phyloP scores from a whole-genome alignment of 495 filamentous ascomycete species.

The Aspergillus coremiiformis region DNA sequence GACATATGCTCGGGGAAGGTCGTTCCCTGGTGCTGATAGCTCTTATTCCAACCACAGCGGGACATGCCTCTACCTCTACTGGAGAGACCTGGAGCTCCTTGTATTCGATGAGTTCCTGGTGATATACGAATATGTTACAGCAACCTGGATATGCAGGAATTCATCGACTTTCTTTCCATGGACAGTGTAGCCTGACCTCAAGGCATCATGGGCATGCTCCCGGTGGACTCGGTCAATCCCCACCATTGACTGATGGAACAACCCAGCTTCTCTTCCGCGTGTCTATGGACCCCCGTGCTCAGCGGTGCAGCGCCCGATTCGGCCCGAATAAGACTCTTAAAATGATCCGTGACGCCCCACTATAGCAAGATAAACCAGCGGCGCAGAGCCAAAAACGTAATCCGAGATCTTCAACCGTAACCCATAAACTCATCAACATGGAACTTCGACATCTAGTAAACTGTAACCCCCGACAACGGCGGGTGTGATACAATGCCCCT shows the following conservation, averaged over 20 bases:
- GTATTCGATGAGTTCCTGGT: slow-evolving; percentile 16
- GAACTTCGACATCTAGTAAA: slow-evolving; percentile 16
- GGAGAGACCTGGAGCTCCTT: slow-evolving; percentile 17
- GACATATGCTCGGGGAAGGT: slow-evolving; percentile 22
- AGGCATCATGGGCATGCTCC: slow-evolving; percentile 15
- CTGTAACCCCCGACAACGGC: slow-evolving; percentile 13
- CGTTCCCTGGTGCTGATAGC: slow-evolving; percentile 10
- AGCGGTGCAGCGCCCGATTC: slow-evolving; percentile 15
- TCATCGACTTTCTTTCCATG: slow-evolving; percentile 14
- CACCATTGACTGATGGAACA: slow-evolving; percentile 14
- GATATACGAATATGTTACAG: background rate
- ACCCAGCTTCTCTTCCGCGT: slow-evolving; percentile 13
- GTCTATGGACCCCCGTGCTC: slow-evolving; percentile 7
- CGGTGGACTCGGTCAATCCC: slow-evolving; percentile 15
- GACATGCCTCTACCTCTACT: slow-evolving; percentile 14
- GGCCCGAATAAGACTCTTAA: slow-evolving; percentile 8
- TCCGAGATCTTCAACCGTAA: slow-evolving; percentile 8
- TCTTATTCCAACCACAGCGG: slow-evolving; percentile 13
- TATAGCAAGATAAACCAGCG: slow-evolving; percentile 12
- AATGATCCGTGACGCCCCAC: slow-evolving; percentile 13
- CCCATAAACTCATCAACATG: slow-evolving; percentile 12
- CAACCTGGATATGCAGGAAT: background rate
- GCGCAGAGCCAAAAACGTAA: slow-evolving; percentile 12
- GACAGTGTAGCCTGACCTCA: slow-evolving; percentile 10
- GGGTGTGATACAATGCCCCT: slow-evolving; percentile 13